Base-by-base conservation (phyloP, 495 filamentous ascomycete genomes). In the Talaromyces adpressus region DNA sequence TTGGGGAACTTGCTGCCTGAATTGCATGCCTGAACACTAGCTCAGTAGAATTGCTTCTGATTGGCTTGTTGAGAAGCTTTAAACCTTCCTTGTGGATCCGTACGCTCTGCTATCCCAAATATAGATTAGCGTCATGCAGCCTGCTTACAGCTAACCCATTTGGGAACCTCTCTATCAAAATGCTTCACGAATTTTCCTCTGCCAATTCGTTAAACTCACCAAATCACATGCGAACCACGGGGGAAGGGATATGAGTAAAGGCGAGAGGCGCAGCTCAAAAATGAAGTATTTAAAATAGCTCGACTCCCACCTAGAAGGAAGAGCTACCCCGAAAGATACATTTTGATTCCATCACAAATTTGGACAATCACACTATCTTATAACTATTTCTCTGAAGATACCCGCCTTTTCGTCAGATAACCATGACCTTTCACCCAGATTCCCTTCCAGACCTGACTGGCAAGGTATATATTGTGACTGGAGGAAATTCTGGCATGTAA, bases 381-480 rank as follows among this genome's bases (percentile, higher is more conserved):
- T 4, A 22, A 20, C 47, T 53, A 7, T 20, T 53, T 0, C 11
- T 53, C 6, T 9, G 14, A 53, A 22, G 2, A 3, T 2, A 16
- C 4, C 9, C 3, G 14, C 36, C 11, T 11, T 41, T 41, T 62
- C 66, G 61, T 63, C 66, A 69, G 45, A 20, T 66, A 11, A 70
- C 62, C 59, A 77, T 78, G 76, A 69, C 69, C 68, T 81, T 81
- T 65, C 68, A 75, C 64, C 75, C 76, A 6, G 70, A 77, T 30
- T 68, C 72, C 59, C 74, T 67, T 53, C 66, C 66, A 18, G 47
- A 65, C 23, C 60, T 67, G 18, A 34, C 57, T 11, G 66, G 60
- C 9, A 65, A 68, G 47, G 61, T 68, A 32, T 65, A 61, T 41
- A 65, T 68, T 25, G 61, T 68, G n/a, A 68, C 66, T 32, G 66